These are phyloP conservation scores for Osmozyma mogii DNA, from an alignment of 805 yeast species.

Conservation along the genomic window DNA sequence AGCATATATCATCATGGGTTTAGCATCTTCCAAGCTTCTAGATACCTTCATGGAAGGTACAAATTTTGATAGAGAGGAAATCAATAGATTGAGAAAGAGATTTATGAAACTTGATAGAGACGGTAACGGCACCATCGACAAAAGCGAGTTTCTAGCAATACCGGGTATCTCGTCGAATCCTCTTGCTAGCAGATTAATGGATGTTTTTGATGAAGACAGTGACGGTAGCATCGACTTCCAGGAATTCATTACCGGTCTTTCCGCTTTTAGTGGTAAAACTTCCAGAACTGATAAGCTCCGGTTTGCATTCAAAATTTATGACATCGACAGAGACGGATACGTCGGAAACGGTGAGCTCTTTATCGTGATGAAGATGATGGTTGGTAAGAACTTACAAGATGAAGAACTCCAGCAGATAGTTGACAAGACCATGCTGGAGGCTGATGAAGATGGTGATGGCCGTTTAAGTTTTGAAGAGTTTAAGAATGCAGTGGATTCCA, in stretches of 20 bases:
- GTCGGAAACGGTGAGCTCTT: slow-evolving; percentile 94
- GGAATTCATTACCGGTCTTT: slow-evolving; percentile 81
- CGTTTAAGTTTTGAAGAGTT: slow-evolving; percentile 82
- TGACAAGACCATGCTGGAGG: slow-evolving; percentile 94
- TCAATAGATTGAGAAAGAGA: slow-evolving; percentile 82
- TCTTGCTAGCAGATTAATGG: slow-evolving; percentile 80
- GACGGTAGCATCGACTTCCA: slow-evolving; percentile 93
- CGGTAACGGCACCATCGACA: slow-evolving; percentile 86
- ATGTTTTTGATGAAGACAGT: slow-evolving; percentile 88
- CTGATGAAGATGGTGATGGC: slow-evolving; percentile 84
- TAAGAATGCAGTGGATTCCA: slow-evolving; percentile 52
- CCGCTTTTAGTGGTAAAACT: slow-evolving; percentile 83
- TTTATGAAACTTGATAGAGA: slow-evolving; percentile 94
- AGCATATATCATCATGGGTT: slow-evolving; percentile 54
- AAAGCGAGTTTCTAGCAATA: slow-evolving; percentile 80
- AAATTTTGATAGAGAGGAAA: slow-evolving; percentile 82
- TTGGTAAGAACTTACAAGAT: slow-evolving; percentile 81
- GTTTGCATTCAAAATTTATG: slow-evolving; percentile 91
- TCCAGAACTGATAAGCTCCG: slow-evolving; percentile 70
- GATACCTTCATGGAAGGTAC: slow-evolving; percentile 76
- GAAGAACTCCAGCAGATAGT: slow-evolving; percentile 90
- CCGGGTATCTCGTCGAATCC: slow-evolving; percentile 93
- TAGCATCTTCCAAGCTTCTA: slow-evolving; percentile 49
- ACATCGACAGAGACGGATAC: slow-evolving; percentile 90
- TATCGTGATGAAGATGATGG: slow-evolving; percentile 92